phyloP scores from a whole-genome alignment of 441 rosid species.

The Aquilaria agallochum region DNA sequence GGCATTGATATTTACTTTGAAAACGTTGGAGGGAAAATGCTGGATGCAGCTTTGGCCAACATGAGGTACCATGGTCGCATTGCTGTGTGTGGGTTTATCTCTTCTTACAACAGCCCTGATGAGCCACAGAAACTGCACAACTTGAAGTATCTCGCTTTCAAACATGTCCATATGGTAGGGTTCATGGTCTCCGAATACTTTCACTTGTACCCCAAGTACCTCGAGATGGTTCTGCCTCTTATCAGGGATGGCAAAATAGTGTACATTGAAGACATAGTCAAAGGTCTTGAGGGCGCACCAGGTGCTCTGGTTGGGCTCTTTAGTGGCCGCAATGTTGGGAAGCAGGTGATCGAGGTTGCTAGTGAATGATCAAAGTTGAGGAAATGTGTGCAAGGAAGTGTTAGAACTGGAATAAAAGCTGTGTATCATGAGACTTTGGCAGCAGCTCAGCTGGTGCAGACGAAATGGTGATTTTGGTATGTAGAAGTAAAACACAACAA shows the following conservation, averaged over 20 bases:
- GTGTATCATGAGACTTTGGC: no score
- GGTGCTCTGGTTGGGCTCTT: constrained; percentile 36
- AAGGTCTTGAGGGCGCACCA: constrained; percentile 36
- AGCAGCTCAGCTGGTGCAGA: no score
- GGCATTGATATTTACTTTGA: constrained; percentile 59
- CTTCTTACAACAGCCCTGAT: constrained; percentile 42
- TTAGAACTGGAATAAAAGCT: no score
- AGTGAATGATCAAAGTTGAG: constrained; percentile 13
- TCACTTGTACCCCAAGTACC: constrained; percentile 22
- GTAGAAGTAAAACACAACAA: no score
- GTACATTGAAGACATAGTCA: constrained; percentile 34
- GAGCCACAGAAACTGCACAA: constrained; percentile 34
- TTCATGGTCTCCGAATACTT: constrained; percentile 28
- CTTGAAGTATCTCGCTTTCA: constrained; percentile 21
- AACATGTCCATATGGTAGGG: constrained; percentile 41
- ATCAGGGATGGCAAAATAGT: constrained; percentile 36
- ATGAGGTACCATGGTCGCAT: constrained; percentile 40
- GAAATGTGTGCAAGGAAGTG: no score
- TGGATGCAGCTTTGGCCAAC: constrained; percentile 43
- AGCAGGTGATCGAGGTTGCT: constrained; percentile 34
- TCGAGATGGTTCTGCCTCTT: constrained; percentile 30
- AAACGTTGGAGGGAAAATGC: constrained; percentile 50
- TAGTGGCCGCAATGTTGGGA: constrained; percentile 33
- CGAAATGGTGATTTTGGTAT: no score
- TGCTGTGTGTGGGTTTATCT: constrained; percentile 60